These are phyloP conservation scores for Umbelopsis sp. DNA, from an alignment of 371 early-diverging fungal species.

Conservation along the genomic window DNA sequence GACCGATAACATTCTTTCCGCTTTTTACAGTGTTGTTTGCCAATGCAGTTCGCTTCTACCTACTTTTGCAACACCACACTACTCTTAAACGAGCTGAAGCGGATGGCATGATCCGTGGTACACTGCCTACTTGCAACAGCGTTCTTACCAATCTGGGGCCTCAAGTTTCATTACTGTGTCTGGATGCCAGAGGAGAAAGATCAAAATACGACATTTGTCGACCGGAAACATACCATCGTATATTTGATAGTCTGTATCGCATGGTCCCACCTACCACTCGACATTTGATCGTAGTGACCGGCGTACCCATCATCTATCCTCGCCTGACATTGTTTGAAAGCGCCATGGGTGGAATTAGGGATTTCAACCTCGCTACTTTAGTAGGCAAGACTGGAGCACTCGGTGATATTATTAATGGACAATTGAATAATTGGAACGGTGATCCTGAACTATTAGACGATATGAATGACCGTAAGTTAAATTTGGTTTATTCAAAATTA, in stretches of 20 bases:
- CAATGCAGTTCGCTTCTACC: constrained; percentile 76
- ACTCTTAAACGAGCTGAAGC: constrained; percentile 55
- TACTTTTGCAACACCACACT: constrained; percentile 86
- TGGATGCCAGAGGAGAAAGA: constrained; percentile 80
- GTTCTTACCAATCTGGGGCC: constrained; percentile 36
- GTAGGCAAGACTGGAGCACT: constrained; percentile 53
- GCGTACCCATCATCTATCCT: constrained; percentile 81
- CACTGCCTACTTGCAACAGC: constrained; percentile 29
- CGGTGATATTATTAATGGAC: constrained; percentile 48
- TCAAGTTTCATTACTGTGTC: constrained; percentile 56
- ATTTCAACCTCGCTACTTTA: constrained; percentile 45
- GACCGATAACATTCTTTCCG: neutral
- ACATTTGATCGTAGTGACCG: constrained; percentile 69
- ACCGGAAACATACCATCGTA: constrained; percentile 57
- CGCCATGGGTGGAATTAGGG: constrained; percentile 47
- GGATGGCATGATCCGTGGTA: constrained; percentile 51
- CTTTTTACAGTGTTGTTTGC: constrained; percentile 32
- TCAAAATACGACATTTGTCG: constrained; percentile 63
- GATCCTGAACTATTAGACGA: constrained; percentile 82
- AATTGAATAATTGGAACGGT: constrained; percentile 68
- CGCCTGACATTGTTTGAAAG: constrained; percentile 66
- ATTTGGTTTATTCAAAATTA: neutral
- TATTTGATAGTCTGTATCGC: constrained; percentile 57
- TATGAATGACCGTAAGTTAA: constrained; percentile 61
- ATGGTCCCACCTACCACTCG: constrained; percentile 55